These are phyloP conservation scores for Monilinia vaccinii-corymbosi DNA, from an alignment of 2,329 filamentous ascomycete genomes.

Conservation along the genomic window DNA sequence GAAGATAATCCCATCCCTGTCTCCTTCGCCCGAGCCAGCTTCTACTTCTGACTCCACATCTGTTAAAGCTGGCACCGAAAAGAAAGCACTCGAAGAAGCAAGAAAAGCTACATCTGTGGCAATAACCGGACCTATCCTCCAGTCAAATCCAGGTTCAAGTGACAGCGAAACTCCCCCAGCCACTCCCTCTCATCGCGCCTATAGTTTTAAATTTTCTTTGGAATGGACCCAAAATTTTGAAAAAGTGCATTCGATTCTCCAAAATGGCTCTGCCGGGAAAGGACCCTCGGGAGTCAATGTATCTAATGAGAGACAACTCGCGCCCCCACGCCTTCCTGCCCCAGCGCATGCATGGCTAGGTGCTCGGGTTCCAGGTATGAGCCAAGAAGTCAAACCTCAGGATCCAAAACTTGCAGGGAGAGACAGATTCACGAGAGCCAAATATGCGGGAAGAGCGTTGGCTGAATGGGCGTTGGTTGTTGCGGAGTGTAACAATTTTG, in stretches of 20 bases:
- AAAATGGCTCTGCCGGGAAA: constrained; percentile 1
- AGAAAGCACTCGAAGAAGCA: constrained; percentile 41
- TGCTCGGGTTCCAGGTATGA: constrained; percentile 26
- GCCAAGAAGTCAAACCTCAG: constrained; percentile 20
- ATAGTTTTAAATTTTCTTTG: constrained; percentile 66
- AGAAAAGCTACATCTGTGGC: constrained; percentile 43
- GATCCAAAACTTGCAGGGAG: constrained; percentile 19
- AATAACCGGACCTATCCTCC: constrained; percentile 31
- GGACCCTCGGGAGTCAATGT: constrained; percentile 7
- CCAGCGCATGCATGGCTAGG: constrained; percentile 58
- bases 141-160: constrained; percentile 45
- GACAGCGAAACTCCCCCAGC: constrained; percentile 44
- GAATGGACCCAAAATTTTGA: constrained; percentile 49
- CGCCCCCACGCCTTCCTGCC: constrained; percentile 58
- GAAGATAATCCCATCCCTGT: constrained; percentile 47
- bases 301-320: constrained; percentile 47
- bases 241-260: constrained; percentile 12
- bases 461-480: constrained; percentile 72
- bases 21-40: constrained; percentile 6
- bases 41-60: constrained; percentile 9
- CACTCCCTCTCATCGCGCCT: constrained; percentile 36
- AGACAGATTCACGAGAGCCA: constrained; percentile 33
- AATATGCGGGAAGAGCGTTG: constrained; percentile 62
- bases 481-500: constrained; percentile 72
- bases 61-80: constrained; percentile 16